These are phyloP conservation scores for Leptographium galeiforme DNA, from an alignment of 2,329 filamentous ascomycete genomes.

Conservation along the genomic window DNA sequence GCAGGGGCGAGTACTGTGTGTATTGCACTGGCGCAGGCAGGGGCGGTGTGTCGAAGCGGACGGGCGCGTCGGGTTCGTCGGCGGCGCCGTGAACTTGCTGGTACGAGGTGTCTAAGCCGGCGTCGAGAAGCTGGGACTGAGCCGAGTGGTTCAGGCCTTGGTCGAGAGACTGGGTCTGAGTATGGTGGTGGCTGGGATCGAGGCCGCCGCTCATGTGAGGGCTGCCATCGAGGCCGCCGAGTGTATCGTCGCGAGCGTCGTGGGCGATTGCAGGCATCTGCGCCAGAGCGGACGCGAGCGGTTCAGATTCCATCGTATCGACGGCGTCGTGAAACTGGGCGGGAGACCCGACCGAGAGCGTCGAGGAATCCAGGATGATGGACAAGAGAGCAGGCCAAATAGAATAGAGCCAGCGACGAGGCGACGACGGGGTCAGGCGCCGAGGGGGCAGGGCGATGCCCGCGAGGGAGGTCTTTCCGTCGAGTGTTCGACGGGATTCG, in stretches of 20 bases:
- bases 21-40: not conserved
- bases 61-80: conserved; percentile 18
- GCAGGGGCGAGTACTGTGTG: not conserved
- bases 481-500: too few species aligned
- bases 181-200: conserved; percentile 20
- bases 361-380: conserved; percentile 36
- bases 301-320: conserved; percentile 37
- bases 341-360: conserved; percentile 32
- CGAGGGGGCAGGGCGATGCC: too few species aligned
- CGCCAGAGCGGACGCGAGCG: conserved; percentile 11
- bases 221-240: conserved; percentile 35
- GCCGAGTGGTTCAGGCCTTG: conserved; percentile 26
- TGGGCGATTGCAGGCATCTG: conserved; percentile 13
- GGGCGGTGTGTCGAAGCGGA: conserved; percentile 9
- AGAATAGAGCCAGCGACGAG: not conserved
- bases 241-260: conserved; percentile 33
- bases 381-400: not conserved
- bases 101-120: conserved; percentile 27
- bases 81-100: conserved; percentile 14
- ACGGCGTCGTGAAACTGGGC: conserved; percentile 38
- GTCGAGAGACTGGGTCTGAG: conserved; percentile 37
- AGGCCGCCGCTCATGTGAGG: conserved; percentile 23
- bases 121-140: conserved; percentile 37
- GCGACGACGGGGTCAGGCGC: not conserved
- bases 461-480: too few species aligned